A percentile compares a stretch with the other conserved stretches of the same genome.
phyloP scores from a whole-genome alignment of 495 filamentous ascomycete species.

The Chaetomium tenue region DNA sequence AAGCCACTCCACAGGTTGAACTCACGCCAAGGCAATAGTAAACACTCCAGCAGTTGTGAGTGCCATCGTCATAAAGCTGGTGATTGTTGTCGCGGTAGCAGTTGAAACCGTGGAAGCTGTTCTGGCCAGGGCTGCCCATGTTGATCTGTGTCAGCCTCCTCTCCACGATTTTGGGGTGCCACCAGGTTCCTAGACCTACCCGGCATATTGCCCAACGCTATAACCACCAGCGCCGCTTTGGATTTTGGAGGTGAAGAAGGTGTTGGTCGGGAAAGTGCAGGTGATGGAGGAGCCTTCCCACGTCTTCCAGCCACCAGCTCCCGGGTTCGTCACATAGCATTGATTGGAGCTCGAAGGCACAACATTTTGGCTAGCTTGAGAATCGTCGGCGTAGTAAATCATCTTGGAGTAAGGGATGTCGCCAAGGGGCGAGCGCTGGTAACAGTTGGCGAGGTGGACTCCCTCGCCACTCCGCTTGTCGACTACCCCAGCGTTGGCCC shows the following conservation, averaged over 20 bases:
- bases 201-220: neutral
- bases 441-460: constrained; percentile 10
- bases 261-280: neutral
- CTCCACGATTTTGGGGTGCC: too few relatives aligned
- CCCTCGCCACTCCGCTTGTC: constrained; percentile 6
- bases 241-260: constrained; percentile 4
- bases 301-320: neutral
- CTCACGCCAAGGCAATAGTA: constrained; percentile 10
- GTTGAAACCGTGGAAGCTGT: constrained; percentile 5
- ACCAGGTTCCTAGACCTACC: neutral
- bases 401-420: neutral
- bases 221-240: neutral
- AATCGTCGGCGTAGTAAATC: constrained; percentile 3
- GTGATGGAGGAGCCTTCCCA: constrained; percentile 5
- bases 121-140: neutral
- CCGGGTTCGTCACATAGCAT: neutral
- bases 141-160: neutral
- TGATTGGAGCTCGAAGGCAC: neutral
- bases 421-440: constrained; percentile 4
- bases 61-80: constrained; percentile 2
- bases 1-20: neutral
- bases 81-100: constrained; percentile 12
- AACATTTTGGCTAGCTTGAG: constrained; percentile 6
- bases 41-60: neutral
- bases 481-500: neutral